Conservation (phyloP, 176 grass and related monocot species). For the Secale cereale region DNA sequence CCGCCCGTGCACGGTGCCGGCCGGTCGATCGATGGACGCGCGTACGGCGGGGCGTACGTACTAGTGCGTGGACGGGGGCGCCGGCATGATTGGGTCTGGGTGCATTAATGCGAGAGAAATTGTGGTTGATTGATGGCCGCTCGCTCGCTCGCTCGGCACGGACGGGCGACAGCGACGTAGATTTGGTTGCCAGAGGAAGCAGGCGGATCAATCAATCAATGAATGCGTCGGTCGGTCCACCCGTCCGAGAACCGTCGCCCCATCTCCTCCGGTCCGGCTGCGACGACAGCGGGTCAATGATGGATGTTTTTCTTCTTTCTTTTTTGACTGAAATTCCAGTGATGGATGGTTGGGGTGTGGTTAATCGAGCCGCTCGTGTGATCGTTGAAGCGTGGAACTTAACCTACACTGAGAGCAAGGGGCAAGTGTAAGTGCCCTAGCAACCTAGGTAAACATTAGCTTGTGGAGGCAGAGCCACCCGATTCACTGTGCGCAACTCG, state of each 20-base stretch:
- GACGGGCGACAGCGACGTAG: slow-evolving; percentile 22
- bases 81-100: slow-evolving; percentile 35
- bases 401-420: neutral
- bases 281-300: neutral
- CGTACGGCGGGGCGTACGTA: neutral
- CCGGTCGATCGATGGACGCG: neutral
- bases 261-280: neutral
- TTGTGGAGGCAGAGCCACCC: neutral
- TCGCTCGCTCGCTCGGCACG: no score
- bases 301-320: no score
- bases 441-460: no score
- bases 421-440: neutral
- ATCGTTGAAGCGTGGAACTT: neutral
- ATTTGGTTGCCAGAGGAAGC: slow-evolving; percentile 45
- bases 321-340: no score
- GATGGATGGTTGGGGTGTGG: no score
- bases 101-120: slow-evolving; percentile 54
- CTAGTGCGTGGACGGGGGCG: neutral
- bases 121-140: slow-evolving; percentile 52
- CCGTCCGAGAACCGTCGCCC: neutral
- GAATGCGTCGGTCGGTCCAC: slow-evolving; percentile 13
- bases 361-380: neutral
- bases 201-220: neutral
- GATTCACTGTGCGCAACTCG: neutral
- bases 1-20: neutral